Conservation (phyloP, 371 early-diverging fungal species). For the Mortierella sp. region DNA sequence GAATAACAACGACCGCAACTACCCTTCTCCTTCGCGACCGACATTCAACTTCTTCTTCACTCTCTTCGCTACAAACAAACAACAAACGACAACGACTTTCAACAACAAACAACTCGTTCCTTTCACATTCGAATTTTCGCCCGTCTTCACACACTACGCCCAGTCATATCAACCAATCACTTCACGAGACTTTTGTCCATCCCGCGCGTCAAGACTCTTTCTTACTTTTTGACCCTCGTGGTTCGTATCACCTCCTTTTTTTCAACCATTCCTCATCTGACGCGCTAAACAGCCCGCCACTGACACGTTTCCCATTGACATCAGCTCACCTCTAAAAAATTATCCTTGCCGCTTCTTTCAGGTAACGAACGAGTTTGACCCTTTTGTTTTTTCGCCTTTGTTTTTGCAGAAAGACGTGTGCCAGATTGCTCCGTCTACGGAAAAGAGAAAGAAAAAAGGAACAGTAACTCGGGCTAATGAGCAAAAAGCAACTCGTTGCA, state of each 20-base stretch:
- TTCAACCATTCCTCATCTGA: conserved; percentile 6
- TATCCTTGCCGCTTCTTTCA: background rate
- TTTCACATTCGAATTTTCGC: background rate
- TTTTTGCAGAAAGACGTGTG: background rate
- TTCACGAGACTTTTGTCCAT: background rate
- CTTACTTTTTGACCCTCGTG: background rate
- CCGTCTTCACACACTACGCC: background rate
- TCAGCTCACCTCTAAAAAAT: background rate
- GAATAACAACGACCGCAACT: background rate
- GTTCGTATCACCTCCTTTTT: background rate
- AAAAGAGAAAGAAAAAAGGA: background rate
- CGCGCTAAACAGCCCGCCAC: background rate
- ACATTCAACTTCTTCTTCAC: background rate
- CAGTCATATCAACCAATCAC: background rate
- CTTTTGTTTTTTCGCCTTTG: background rate
- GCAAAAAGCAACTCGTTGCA: background rate
- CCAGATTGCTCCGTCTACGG: background rate
- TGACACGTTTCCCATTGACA: background rate
- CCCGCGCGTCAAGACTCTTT: background rate
- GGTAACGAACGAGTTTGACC: background rate
- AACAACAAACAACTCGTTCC: background rate
- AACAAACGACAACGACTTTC: background rate
- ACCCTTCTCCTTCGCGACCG: background rate
- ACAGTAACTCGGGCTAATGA: background rate
- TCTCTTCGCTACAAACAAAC: background rate